These are phyloP conservation scores for Torulaspora gathmanii DNA, from an alignment of 805 yeast species.

Conservation along the genomic window DNA sequence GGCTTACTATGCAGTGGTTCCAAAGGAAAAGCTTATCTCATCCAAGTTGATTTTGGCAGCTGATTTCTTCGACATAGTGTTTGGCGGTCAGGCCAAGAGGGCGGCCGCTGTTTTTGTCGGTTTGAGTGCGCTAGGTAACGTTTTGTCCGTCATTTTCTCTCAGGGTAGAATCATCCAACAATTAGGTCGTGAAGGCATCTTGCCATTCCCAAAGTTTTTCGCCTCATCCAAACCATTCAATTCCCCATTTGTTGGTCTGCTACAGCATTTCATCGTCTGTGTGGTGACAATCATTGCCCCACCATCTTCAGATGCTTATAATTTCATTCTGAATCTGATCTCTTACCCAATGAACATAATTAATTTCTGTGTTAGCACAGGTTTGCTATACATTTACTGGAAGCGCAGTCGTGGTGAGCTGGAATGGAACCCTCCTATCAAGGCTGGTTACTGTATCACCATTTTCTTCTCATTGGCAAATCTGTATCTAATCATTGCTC, in stretches of 20 bases:
- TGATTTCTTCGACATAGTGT: constrained; percentile 65
- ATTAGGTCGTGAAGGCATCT: constrained; percentile 73
- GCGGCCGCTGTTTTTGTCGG: constrained; percentile 80
- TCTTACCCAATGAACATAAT: constrained; percentile 79
- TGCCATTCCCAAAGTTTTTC: constrained; percentile 69
- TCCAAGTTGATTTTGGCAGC: constrained; percentile 76
- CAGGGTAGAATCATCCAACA: constrained; percentile 80
- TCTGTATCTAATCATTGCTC: constrained; percentile 65
- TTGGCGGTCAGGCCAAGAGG: constrained; percentile 61
- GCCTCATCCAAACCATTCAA: constrained; percentile 68
- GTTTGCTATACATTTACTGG: constrained; percentile 51
- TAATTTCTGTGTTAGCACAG: constrained; percentile 59
- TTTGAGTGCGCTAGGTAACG: constrained; percentile 75
- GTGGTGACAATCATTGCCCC: constrained; percentile 70
- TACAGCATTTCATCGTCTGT: constrained; percentile 75
- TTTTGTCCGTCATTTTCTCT: constrained; percentile 70
- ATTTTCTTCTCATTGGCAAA: constrained; percentile 61
- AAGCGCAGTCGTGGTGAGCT: constrained; percentile 46
- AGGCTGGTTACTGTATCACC: constrained; percentile 59
- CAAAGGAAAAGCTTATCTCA: constrained; percentile 51
- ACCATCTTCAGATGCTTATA: constrained; percentile 85
- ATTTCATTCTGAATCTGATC: constrained; percentile 71
- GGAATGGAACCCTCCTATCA: constrained; percentile 69
- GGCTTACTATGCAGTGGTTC: constrained; percentile 79
- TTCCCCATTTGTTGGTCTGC: constrained; percentile 67